Evolutionary conservation across 2,329 filamentous ascomycete genomes (phyloP), one percentile per base, ranked within the genome.

Genomic region (Plenodomus biglobosus): DNA sequence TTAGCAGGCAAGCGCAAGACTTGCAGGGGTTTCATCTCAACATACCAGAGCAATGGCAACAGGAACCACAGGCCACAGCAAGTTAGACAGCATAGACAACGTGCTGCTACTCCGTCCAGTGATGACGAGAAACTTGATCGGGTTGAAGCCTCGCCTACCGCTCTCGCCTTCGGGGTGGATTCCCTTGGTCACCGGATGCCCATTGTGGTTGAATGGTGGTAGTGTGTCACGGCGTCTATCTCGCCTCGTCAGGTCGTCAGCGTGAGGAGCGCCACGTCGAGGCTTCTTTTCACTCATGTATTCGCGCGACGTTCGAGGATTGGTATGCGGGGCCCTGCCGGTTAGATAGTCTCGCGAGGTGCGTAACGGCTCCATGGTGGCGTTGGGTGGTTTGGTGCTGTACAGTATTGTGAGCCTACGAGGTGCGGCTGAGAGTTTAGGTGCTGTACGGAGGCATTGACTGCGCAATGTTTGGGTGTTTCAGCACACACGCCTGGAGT

Each of bases 51-150:
- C 84, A 56, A 91, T 84, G 16, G 86, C 87, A 22, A 82, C 83
- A 6, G 87, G 86, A 1, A 90, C 87, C 51, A 88, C 77, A 4
- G 87, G 87, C 87, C 87, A 91, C 30, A 91, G 78, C 20, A 88
- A 61, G 65, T 90, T 90, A 62, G 87, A 85, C 42, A 78, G 65
- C 65, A 80, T 80, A 8, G 86, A 89, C 11, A 83, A 74, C 22
- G 75, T 79, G 63, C 83, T 86, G 22, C 83, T 82, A 38, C 86
- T 88, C 42, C 72, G 76, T 72, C 83, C 85, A 65, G 79, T 80
- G 45, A 90, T 85, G 54, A 72, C 75, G 24, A 88, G 58, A 64
- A 90, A 88, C 44, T 83, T 78, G 37, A 79, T 44, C 0, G 85
- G 85, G 58, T 90, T 78, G 52, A 91, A 68, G 38, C 87, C 86